Percentiles rank a stretch among this genome's conserved stretches.
Evolutionary conservation across 1,284 basidiomycete species (phyloP).

Genomic region (Vanrija humicola): DNA sequence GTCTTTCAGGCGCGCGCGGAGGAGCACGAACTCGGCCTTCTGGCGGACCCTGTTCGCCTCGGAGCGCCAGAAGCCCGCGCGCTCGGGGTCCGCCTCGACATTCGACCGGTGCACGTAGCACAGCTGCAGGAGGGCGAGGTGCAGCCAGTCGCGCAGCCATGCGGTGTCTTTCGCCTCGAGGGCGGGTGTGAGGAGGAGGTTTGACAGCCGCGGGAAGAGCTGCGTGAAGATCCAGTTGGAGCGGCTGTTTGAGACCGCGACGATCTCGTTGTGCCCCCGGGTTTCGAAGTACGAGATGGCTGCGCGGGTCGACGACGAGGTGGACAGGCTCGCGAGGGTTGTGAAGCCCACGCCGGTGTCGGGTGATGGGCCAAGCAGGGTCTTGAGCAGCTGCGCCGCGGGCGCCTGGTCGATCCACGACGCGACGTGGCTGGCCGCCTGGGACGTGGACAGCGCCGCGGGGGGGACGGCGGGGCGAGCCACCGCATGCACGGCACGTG

Average conservation of each 20-base stretch:
- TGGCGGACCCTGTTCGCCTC: conserved; percentile 7
- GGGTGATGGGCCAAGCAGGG: too few species aligned
- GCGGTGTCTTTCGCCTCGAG: conserved; percentile 1
- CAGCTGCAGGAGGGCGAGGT: conserved; percentile 14
- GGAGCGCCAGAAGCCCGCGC: conserved; percentile 6
- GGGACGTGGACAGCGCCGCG: too few species aligned
- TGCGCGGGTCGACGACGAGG: conserved; percentile 1
- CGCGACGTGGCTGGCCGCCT: too few species aligned
- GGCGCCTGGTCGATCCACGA: too few species aligned
- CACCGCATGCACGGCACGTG: too few species aligned
- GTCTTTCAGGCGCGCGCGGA: conserved; percentile 12
- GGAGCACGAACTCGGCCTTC: conserved; percentile 13
- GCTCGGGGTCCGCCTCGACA: conserved; percentile 12
- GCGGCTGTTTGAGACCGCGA: conserved; percentile 6
- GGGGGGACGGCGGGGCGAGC: too few species aligned
- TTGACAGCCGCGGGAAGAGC: conserved; percentile 17
- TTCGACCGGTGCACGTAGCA: conserved; percentile 21
- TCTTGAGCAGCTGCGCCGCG: too few species aligned
- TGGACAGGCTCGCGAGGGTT: conserved; percentile 6
- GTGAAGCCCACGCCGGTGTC: neutral
- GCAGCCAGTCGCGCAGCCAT: conserved; percentile 12
- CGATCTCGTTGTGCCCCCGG: conserved; percentile 19
- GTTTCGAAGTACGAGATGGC: conserved; percentile 21
- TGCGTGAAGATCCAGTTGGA: conserved; percentile 23
- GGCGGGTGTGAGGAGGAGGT: neutral